Base-by-base conservation (phyloP, 2,329 filamentous ascomycete species). In the Aureobasidium sp. region DNA sequence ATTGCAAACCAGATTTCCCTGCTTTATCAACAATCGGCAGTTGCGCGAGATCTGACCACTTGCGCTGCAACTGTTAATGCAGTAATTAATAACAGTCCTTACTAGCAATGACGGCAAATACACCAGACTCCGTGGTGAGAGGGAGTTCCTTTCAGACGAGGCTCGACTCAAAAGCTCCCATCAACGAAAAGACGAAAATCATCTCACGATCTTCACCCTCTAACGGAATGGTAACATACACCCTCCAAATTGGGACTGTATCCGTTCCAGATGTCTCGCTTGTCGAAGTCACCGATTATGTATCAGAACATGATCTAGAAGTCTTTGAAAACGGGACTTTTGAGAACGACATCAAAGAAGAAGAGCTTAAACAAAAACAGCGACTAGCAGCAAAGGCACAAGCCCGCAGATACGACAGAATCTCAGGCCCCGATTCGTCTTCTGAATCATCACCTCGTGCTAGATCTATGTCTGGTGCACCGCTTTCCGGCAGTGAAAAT, bases 221-320 rank as follows among this genome's bases (percentile, higher is more conserved):
- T 5, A 55, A 53, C 32, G 65, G 63, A 7, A 64, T 67, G 5
- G 48, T 57, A 2, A 64, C 66, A 13, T 74, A 72, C 59, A 66
- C 63, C 0, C n/a, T 74, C 27, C 66, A 66, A 46, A 67, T 73
- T 27, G 72, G 69, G 37, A 63, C 65, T 2, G 65, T 67, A 3
- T 53, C 64, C 7, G 61, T 73, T 2, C 59, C 67, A 4, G 66
- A 69, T 44, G 65, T 74, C 44, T 59, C 64, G 7, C 46, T 72
- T 4, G 55, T 70, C 13, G 71, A 73, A 52, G 66, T 74, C 24
- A 63, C 71, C 9, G 68, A 73, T 24, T 74, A 72, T 61, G 69
- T 74, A 15, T 73, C 71, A 6, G 63, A 70, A n/a, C 64, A 67
- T 34, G 69, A 72, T 37, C 63, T 74, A 26, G 72, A 74, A 61